Evolutionary conservation across 2,329 filamentous ascomycete genomes (phyloP), one percentile per base, ranked within the genome.

Genomic region (Fusarium sp.): DNA sequence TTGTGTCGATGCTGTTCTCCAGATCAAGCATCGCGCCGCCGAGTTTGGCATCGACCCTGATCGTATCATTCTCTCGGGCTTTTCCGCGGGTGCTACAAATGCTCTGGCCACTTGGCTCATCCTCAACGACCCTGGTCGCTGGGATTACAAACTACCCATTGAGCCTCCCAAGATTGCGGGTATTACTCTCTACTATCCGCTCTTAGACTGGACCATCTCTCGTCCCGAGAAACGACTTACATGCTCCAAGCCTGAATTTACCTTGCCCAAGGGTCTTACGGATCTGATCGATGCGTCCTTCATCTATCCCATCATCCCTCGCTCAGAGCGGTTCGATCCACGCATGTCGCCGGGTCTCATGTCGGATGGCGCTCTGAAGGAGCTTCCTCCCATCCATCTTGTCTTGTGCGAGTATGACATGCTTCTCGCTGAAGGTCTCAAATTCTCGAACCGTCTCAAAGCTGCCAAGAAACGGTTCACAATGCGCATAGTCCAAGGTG

Each of bases 381-480:
- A 84, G 35, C 80, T 87, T 3, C 77, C 80, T 1, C 80, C 82
- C 14, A 72, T 88, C 3, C 77, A 88, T 15, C 74, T 88, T 37
- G 85, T 83, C 65, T 81, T 87, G 3, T 89, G 86, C 73, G 86
- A 89, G 74, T 84, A 81, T 71, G 85, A 88, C 70, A 88, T 88
- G 84, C 72, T 88, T n/a, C 78, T 86, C 9, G 76, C 75, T 2
- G 86, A 88, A 68, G 85, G 84, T 10, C 77, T 88, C 57, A 77
- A 79, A 5, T 88, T 93, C 61, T 81, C 84, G 10, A 79, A 85
- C 47, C 79, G 88, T 17, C 72, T 92, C 9, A 72, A 77, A 43
- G 43, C 57, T 6, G 57, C 67, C 9, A 67, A 73, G 8, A 76
- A 75, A 57, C 58, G 66, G 11, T 69, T 77, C 49, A 77, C 71